Evolutionary conservation across 306 rosid genomes (phyloP).

Genomic region (Pterocarpus santalinus): DNA sequence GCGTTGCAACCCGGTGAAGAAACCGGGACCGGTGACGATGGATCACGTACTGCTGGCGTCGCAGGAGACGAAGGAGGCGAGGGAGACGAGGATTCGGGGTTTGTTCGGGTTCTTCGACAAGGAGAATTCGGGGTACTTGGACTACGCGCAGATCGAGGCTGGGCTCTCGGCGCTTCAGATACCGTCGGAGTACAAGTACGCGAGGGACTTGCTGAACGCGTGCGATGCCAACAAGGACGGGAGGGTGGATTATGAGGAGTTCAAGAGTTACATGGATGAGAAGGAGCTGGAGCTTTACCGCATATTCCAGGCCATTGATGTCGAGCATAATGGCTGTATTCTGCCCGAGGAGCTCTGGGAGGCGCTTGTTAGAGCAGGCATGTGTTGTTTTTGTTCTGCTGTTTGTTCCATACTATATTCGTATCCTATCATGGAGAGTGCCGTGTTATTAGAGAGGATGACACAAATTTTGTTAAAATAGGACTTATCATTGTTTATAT

Average conservation of each 20-base stretch:
- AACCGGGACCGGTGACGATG: conserved; percentile 73
- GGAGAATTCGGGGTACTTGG: conserved; percentile 71
- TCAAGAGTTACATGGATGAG: conserved; percentile 86
- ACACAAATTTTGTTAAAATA: neutral
- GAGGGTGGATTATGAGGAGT: conserved; percentile 77
- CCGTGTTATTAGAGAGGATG: neutral
- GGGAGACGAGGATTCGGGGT: conserved; percentile 71
- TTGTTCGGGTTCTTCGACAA: conserved; percentile 84
- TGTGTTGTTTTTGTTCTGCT: conserved; percentile 14
- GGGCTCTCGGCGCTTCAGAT: conserved; percentile 87
- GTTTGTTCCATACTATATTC: neutral
- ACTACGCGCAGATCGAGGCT: conserved; percentile 73
- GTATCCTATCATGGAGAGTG: too few species aligned
- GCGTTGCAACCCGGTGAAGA: conserved; percentile 56
- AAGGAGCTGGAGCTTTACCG: conserved; percentile 94
- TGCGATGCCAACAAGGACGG: conserved; percentile 86
- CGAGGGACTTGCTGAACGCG: conserved; percentile 79
- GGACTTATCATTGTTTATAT: neutral
- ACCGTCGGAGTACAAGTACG: conserved; percentile 87
- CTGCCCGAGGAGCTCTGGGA: conserved; percentile 96
- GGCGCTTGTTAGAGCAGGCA: conserved; percentile 89
- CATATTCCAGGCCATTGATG: conserved; percentile 95
- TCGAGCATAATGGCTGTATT: conserved; percentile 90
- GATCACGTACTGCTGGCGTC: conserved; percentile 89
- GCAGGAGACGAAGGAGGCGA: conserved; percentile 82